Base-by-base conservation (phyloP, 768 basidiomycete genomes). In the Mycena crocata region DNA sequence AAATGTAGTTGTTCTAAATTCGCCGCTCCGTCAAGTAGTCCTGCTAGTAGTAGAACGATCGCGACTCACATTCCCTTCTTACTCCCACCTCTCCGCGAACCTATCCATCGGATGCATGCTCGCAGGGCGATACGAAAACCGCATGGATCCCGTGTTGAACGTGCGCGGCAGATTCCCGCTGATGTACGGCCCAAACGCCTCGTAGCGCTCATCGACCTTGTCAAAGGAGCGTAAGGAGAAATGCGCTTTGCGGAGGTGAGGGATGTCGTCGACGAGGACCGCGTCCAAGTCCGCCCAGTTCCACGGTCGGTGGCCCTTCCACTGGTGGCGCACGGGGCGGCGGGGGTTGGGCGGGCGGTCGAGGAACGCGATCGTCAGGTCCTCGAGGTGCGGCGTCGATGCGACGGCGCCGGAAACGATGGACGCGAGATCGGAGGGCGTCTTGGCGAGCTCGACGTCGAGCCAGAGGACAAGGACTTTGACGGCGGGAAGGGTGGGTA, bases 241-340 rank as follows among this genome's bases (percentile, higher is more conserved):
- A 21, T 23, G 44, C 15, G 56, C 62, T 7, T 49, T 35, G 45
- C 28, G 42, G n/a, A 63, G 61, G 10, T 39, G 14, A 12, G 17
- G 13, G 21, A 48, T 37, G n/a, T n/a, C n/a, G 54, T 56, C 46
- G 26, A 63, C 24, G 7, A 63, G 21, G 7, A 46, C 15, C 7
- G 52, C 14, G 30, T 63, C 62, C 21, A 63, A 26, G 30, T 23
- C 35, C 3, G 44, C 44, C 62, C 62, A 63, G 0, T 23, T 32
- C 32, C 10, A 9, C 7, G 34, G 39, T 14, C 32, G 21, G 34
- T 14, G 12, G 1, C 7, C 40, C 7, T 13, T 32, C 40, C 37
- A 56, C 55, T 24, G 35, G 23, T 39, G 55, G 5, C 60, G 37
- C n/a, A n/a, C n/a, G 10, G 42, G 37, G 10, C 2, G 28, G 13